These are phyloP conservation scores for Calonectria honghensis DNA, from an alignment of 2,329 filamentous ascomycete genomes.

Conservation along the genomic window DNA sequence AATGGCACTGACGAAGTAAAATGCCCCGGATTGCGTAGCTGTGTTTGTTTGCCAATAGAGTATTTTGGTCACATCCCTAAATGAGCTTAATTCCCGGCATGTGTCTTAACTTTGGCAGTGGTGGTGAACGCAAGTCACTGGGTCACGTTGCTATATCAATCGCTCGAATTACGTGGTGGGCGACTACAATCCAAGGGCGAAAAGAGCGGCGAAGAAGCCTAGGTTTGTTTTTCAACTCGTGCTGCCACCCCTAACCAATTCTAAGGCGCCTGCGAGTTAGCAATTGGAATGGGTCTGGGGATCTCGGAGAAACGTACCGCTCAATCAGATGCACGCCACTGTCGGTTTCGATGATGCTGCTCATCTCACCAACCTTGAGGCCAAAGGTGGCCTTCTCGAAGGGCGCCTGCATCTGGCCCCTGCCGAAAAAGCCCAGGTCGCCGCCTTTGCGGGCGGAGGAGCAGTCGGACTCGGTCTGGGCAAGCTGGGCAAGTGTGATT, in stretches of 20 bases:
- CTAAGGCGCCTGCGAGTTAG: background rate
- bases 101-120: background rate
- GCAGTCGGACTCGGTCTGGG: background rate
- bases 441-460: conserved; percentile 10
- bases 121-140: background rate
- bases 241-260: background rate
- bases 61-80: background rate
- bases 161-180: background rate
- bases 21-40: background rate
- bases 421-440: conserved; percentile 5
- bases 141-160: background rate
- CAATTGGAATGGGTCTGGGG: no score
- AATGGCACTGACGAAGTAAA: background rate
- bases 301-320: background rate
- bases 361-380: conserved; percentile 11
- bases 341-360: conserved; percentile 5
- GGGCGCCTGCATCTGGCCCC: conserved; percentile 9
- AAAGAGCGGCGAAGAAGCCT: background rate
- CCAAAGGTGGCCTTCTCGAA: conserved; percentile 1
- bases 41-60: background rate
- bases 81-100: background rate
- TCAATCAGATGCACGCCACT: conserved; percentile 10
- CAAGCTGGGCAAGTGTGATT: background rate
- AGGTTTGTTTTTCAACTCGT: background rate
- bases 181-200: background rate